Conservation (phyloP, 306 rosid genomes). For the Hippophae rhamnoides region DNA sequence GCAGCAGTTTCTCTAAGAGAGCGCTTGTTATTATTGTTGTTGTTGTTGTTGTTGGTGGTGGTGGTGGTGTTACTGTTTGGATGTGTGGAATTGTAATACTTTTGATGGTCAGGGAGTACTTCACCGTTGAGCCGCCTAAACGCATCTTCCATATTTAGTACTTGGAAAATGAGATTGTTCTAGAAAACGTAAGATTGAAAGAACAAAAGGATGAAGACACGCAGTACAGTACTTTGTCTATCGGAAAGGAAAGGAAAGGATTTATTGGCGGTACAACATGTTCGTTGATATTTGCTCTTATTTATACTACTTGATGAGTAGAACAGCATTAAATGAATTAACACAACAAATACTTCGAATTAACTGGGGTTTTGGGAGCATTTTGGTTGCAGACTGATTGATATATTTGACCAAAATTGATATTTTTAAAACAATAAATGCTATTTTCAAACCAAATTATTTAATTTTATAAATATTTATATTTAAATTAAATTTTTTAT, state of each 20-base stretch:
- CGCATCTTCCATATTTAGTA: constrained; percentile 51
- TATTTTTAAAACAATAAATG: too few relatives aligned
- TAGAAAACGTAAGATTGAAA: neutral
- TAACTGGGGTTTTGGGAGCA: constrained; percentile 4
- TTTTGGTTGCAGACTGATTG: constrained; percentile 21
- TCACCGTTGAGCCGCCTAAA: constrained; percentile 40
- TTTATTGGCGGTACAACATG: neutral
- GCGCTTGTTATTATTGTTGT: constrained; percentile 23
- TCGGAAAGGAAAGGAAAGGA: neutral
- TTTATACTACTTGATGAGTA: constrained; percentile 22
- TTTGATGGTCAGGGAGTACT: neutral
- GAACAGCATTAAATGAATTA: constrained; percentile 1
- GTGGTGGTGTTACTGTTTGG: constrained; percentile 17
- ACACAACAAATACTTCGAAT: neutral
- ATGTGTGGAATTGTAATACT: neutral
- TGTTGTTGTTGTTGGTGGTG: neutral
- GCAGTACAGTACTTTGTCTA: neutral
- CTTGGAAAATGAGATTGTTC: neutral
- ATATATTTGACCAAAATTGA: constrained; percentile 7
- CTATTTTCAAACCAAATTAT: too few relatives aligned
- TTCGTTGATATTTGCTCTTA: neutral
- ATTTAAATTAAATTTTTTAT: too few relatives aligned
- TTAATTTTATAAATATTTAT: too few relatives aligned
- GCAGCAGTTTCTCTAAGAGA: constrained; percentile 19
- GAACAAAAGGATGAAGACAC: neutral